Percentiles rank a stretch among this genome's conserved stretches.
Evolutionary conservation across 2,329 filamentous ascomycete species (phyloP).

Genomic region (Pezicula carpinea): DNA sequence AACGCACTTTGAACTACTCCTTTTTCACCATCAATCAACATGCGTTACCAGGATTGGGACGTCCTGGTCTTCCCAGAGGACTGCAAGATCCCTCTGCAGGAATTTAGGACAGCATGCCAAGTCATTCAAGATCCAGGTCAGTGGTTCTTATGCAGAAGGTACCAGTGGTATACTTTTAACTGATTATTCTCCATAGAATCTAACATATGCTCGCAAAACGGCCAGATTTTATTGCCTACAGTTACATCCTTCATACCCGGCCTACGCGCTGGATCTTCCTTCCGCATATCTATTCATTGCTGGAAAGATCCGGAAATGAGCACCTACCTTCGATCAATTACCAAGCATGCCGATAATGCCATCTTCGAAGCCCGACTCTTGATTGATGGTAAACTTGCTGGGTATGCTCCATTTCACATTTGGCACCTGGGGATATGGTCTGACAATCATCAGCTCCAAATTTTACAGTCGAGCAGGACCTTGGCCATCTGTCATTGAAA

Average conservation of each 20-base stretch:
- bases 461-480: slow-evolving; percentile 44
- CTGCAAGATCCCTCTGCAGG: slow-evolving; percentile 67
- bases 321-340: slow-evolving; percentile 50
- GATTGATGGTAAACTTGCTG: slow-evolving; percentile 60
- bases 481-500: slow-evolving; percentile 44
- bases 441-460: slow-evolving; percentile 30
- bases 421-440: neutral
- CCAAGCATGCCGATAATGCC: slow-evolving; percentile 50
- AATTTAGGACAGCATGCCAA: slow-evolving; percentile 77
- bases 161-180: slow-evolving; percentile 18
- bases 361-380: slow-evolving; percentile 64
- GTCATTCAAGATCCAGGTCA: slow-evolving; percentile 49
- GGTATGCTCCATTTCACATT: slow-evolving; percentile 39
- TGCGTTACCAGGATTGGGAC: slow-evolving; percentile 87
- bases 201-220: slow-evolving; percentile 4
- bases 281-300: slow-evolving; percentile 70
- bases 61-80: slow-evolving; percentile 71
- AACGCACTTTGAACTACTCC: no score
- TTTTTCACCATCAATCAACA: slow-evolving; percentile 33
- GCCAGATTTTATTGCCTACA: slow-evolving; percentile 45
- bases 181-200: slow-evolving; percentile 7
- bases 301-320: slow-evolving; percentile 62
- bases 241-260: slow-evolving; percentile 70
- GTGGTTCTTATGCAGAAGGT: slow-evolving; percentile 8
- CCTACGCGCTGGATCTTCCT: slow-evolving; percentile 50